A percentile compares a stretch with the other conserved stretches of the same genome.
phyloP scores from a whole-genome alignment of 768 basidiomycete genomes.

The Clathrus columnatus region DNA sequence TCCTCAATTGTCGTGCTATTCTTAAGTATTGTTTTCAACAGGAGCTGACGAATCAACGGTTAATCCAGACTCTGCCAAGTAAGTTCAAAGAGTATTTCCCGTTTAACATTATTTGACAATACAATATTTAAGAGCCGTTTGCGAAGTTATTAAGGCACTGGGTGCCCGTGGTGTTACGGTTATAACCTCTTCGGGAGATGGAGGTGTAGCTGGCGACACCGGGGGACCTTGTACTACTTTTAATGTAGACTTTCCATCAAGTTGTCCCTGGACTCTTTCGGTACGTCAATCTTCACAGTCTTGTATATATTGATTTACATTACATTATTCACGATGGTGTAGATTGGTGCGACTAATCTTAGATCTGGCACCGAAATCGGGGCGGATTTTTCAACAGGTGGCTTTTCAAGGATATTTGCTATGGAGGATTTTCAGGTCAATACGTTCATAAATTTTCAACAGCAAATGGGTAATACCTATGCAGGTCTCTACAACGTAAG shows the following conservation, averaged over 20 bases:
- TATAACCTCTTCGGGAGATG: too few species aligned
- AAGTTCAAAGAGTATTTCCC: too few species aligned
- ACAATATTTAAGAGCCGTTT: too few species aligned
- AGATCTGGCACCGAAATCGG: conserved; percentile 13
- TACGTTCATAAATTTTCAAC: conserved; percentile 23
- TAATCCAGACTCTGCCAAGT: too few species aligned
- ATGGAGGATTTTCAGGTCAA: conserved; percentile 20
- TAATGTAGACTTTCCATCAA: conserved; percentile 13
- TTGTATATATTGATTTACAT: too few species aligned
- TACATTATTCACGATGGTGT: neutral
- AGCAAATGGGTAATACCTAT: conserved; percentile 28
- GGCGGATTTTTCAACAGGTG: conserved; percentile 13
- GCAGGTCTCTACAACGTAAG: neutral
- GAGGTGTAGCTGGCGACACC: too few species aligned
- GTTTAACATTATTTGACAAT: too few species aligned
- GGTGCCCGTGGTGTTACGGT: too few species aligned
- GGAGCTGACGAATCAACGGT: too few species aligned
- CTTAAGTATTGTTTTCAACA: too few species aligned
- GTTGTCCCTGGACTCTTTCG: conserved; percentile 11
- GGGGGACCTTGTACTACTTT: conserved; percentile 12
- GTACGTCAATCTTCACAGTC: neutral
- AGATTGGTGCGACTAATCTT: conserved; percentile 12
- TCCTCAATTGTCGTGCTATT: too few species aligned
- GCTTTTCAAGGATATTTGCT: conserved; percentile 14
- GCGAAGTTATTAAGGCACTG: too few species aligned